phyloP scores from a whole-genome alignment of 176 grass and related monocot genomes.

The Alopecurus myosuroides region DNA sequence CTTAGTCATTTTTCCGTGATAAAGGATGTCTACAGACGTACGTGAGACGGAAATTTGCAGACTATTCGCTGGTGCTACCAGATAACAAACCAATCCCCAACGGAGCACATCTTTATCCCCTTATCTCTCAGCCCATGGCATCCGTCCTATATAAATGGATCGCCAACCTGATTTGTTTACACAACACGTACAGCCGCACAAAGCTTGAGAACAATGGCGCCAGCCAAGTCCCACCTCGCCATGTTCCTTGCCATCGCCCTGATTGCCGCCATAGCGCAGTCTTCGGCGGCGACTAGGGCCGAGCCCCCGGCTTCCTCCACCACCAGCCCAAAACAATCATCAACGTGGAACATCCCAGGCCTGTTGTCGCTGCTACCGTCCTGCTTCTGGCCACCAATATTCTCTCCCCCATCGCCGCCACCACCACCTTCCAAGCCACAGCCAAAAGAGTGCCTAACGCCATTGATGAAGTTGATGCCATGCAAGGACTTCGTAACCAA shows the following conservation, averaged over 20 bases:
- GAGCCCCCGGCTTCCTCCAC: neutral
- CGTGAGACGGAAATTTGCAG: too few species aligned
- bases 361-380: neutral
- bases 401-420: neutral
- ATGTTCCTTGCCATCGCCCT: neutral
- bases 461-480: neutral
- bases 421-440: neutral
- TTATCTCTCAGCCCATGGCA: too few species aligned
- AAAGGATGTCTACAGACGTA: too few species aligned
- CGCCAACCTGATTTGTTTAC: too few species aligned
- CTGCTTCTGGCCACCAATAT: neutral
- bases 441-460: neutral
- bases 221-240: neutral
- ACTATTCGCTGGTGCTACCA: too few species aligned
- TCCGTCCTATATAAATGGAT: too few species aligned
- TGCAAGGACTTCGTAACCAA: slow-evolving; percentile 13
- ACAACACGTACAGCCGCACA: too few species aligned
- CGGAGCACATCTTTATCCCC: too few species aligned
- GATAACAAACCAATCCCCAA: too few species aligned
- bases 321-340: too few species aligned
- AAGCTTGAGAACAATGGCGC: neutral
- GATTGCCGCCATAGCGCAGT: neutral
- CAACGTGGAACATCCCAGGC: neutral
- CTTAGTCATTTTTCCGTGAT: too few species aligned
- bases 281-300: neutral